Base-by-base conservation (phyloP, 2,329 filamentous ascomycete genomes). In the Alternaria sp. region DNA sequence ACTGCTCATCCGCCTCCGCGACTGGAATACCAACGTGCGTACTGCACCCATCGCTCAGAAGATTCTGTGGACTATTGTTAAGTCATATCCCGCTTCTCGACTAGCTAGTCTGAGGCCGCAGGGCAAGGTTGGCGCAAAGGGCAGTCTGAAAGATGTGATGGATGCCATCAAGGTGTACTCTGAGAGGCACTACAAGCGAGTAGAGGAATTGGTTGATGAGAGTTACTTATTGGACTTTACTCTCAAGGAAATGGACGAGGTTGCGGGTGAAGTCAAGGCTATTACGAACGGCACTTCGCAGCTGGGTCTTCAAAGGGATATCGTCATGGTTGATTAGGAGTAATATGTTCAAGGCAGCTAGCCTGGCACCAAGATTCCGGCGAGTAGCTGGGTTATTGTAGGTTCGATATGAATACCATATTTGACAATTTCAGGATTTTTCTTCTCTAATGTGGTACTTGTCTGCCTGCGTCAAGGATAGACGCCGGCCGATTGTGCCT, bases 21-120 rank as follows among this genome's bases (percentile, higher is more conserved):
- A 99, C 80, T 99, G 95, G 95, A 99, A 99, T 77, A 97, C 95
- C 5, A 98, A 98, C 71, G 93, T 93, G 0, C 87, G 92, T 63
- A 97, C 93, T 4, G 90, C 93, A 1, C 86, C 89, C 5, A 89
- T 98, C 1, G 92, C 95, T 1, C 95, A 99, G 80, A 88, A 90
- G 34, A 90, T 99, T 14, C 81, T 99, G 8, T 91, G 89, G 82
- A 88, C 91, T 1, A 75, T 99, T 8, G 88, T 97, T 53, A 88
- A 89, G 66, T 91, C 89, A 60, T 97, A 97, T 73, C 91, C 93
- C 1, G 91, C 92, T 3, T 87, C 88, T 50, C 88, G 90, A 59
- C 87, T 98, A 59, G 90, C 93, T 2, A 88, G 86, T 62, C 79
- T 97, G 57, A 90, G 68, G 57, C 73, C 73, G 2, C 62, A 68